Conservation (phyloP, 2,329 filamentous ascomycete genomes). For the Paracorniculantispora psalliotae region DNA sequence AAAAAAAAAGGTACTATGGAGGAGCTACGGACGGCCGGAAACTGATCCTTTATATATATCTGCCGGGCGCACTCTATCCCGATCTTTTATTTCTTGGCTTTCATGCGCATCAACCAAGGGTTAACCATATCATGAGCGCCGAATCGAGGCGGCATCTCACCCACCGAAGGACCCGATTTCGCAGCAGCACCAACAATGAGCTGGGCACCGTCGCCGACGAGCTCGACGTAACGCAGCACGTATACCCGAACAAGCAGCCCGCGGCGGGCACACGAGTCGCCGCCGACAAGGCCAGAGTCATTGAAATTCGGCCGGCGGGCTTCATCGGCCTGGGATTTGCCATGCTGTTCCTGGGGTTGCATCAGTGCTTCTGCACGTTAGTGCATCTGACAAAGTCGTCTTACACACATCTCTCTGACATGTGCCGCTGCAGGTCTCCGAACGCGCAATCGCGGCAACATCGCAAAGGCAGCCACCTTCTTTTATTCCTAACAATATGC, state of each 20-base stretch:
- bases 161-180: background rate
- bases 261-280: background rate
- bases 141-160: background rate
- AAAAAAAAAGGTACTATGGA: background rate
- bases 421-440: background rate
- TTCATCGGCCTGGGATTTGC: background rate
- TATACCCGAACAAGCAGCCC: background rate
- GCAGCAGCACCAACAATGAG: background rate
- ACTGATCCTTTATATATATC: background rate
- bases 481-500: background rate
- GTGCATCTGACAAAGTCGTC: background rate
- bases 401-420: background rate
- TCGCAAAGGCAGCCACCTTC: background rate
- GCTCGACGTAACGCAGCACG: background rate
- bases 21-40: background rate
- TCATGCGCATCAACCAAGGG: background rate
- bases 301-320: background rate
- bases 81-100: background rate
- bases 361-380: slow-evolving; percentile 1
- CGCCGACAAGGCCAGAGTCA: background rate
- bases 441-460: background rate
- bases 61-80: too few relatives aligned
- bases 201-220: background rate
- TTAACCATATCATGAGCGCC: background rate
- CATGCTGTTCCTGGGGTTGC: background rate